Percentiles rank a stretch among this genome's conserved stretches.
These are phyloP conservation scores for Vanderwaltozyma yarrowii DNA, from an alignment of 805 yeast species.

Conservation along the genomic window DNA sequence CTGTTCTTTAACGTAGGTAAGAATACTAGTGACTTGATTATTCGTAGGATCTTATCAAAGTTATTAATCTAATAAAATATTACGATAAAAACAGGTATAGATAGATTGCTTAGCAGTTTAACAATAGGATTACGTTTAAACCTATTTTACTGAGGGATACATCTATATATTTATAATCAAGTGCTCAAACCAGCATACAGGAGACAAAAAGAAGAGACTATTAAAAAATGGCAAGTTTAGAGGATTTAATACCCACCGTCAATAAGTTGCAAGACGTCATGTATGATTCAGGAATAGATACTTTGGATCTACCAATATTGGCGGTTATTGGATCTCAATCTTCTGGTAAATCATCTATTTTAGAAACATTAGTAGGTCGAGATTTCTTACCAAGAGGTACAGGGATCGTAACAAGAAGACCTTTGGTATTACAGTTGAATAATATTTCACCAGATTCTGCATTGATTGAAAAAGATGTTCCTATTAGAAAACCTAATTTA, in stretches of 20 bases:
- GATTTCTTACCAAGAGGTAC: conserved; percentile 96
- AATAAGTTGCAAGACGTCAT: conserved; percentile 93
- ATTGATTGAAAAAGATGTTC: conserved; percentile 12
- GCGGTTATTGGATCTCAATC: conserved; percentile 98
- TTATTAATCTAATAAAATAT: too few species aligned
- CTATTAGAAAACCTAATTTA: too few species aligned
- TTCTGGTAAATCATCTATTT: conserved; percentile 88
- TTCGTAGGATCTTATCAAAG: too few species aligned
- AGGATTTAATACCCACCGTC: conserved; percentile 62
- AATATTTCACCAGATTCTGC: conserved; percentile 37
- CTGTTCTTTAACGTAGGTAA: too few species aligned
- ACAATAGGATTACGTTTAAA: too few species aligned
- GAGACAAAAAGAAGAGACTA: background rate
- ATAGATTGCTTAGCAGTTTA: too few species aligned
- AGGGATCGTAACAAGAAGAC: conserved; percentile 94
- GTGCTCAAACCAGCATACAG: background rate
- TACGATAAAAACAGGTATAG: too few species aligned
- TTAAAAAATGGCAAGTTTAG: conserved; percentile 24
- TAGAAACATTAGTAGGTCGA: conserved; percentile 91
- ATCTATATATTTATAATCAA: background rate
- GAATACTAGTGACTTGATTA: too few species aligned
- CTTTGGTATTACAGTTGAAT: conserved; percentile 80
- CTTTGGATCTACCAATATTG: conserved; percentile 81
- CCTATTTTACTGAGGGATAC: too few species aligned
- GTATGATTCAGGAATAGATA: conserved; percentile 90